A percentile compares a stretch with the other conserved stretches of the same genome.
Evolutionary conservation across 2,329 filamentous ascomycete species (phyloP).

Genomic region (Xenoacremonium recifei): DNA sequence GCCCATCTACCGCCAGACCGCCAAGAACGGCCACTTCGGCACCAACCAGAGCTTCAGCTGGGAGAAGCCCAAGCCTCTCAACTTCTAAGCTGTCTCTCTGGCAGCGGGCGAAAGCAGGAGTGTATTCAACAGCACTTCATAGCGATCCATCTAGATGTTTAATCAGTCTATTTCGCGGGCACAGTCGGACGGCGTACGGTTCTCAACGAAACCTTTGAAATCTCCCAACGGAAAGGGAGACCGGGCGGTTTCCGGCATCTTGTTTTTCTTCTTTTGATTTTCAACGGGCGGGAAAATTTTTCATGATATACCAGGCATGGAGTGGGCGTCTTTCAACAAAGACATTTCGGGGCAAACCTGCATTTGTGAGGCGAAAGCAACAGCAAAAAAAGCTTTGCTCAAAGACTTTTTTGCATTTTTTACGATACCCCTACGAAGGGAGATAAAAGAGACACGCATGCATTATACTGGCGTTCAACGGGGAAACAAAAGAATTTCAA

Average conservation of each 20-base stretch:
- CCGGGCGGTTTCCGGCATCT: slow-evolving; percentile 35
- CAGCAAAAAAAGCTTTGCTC: slow-evolving; percentile 28
- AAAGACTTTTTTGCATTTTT: slow-evolving; percentile 39
- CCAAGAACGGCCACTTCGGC: slow-evolving; percentile 98
- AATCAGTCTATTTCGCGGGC: slow-evolving; percentile 36
- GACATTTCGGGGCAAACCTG: slow-evolving; percentile 35
- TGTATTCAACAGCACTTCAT: slow-evolving; percentile 42
- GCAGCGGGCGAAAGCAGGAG: slow-evolving; percentile 22
- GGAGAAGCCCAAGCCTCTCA: slow-evolving; percentile 97
- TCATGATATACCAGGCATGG: slow-evolving; percentile 35
- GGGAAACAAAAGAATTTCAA: slow-evolving; percentile 48
- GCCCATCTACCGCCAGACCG: slow-evolving; percentile 97
- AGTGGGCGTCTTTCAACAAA: slow-evolving; percentile 49
- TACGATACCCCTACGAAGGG: slow-evolving; percentile 37
- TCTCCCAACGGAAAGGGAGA: slow-evolving; percentile 32
- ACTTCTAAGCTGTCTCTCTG: slow-evolving; percentile 63
- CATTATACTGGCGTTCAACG: slow-evolving; percentile 38
- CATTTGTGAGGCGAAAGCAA: slow-evolving; percentile 37
- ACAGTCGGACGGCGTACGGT: slow-evolving; percentile 42
- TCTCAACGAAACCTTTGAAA: slow-evolving; percentile 46
- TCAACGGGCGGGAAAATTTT: slow-evolving; percentile 26
- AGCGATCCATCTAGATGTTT: slow-evolving; percentile 35
- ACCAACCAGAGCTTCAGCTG: slow-evolving; percentile 97
- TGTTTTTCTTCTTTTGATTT: slow-evolving; percentile 26
- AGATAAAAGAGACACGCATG: slow-evolving; percentile 29